Evolutionary conservation across 768 basidiomycete genomes (phyloP), one percentile per base, ranked within the genome.

Genomic region (Auricularia cornea): DNA sequence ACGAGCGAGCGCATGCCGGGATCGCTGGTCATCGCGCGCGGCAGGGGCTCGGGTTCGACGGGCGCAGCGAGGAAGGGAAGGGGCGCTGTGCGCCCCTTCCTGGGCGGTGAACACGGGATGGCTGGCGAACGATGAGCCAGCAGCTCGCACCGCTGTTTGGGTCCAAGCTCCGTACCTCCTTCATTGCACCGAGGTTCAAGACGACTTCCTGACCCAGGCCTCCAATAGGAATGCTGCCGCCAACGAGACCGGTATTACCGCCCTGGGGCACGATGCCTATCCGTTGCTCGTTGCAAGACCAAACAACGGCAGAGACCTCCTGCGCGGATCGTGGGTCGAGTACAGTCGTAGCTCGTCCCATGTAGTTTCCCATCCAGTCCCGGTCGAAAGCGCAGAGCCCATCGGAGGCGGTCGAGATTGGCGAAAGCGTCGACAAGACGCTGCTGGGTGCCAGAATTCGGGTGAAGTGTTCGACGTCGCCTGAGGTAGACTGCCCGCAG

Each of bases 331-430:
- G 90, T 5, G 97, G 97, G 72, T 89, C 92, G 60, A 98, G 79
- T 14, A 99, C 90, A 30, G 94, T 89, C 18, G 86, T 85, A 11
- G 92, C 85, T 20, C 79, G 75, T n/a, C 96, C 97, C 61, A 81
- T 82, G 73, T 94, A 98, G 73, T 96, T 96, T 69, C 88, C 88
- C 88, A 97, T 93, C 95, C 94, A 97, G 74, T 99, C 96, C 67
- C 82, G 78, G 74, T 99, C 98, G 81, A 83, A 96, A 2, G 77
- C 79, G 3, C 80, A 79, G 31, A 98, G 83, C 66, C 97, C 95
- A 12, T 85, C 78, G 8, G 78, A 41, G n/a, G 83, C 63, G 20
- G n/a, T 64, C 28, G 28, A 38, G 26, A 41, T n/a, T 26, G 18
- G 29, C 48, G 35, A 62, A 8, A 29, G 16, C 26, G 54, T 31